These are phyloP conservation scores for Petunia hybrid DNA, from an alignment of 305 asterid species.

Conservation along the genomic window DNA sequence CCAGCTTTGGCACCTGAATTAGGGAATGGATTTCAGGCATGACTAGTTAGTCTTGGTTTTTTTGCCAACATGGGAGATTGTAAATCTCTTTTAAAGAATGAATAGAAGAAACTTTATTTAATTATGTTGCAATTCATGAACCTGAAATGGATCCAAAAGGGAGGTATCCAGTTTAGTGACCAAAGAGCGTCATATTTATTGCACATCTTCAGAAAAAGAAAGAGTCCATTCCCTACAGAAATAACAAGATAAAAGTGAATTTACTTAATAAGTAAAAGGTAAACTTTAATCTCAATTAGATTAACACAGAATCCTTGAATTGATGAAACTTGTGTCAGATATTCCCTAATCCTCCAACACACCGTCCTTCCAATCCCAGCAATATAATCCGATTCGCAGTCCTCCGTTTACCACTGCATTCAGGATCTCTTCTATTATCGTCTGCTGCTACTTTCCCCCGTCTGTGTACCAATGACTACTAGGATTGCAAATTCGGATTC, in stretches of 20 bases:
- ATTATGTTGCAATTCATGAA: conserved; percentile 11
- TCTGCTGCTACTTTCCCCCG: neutral
- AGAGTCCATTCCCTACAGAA: neutral
- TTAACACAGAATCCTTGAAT: neutral
- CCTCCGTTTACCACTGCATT: neutral
- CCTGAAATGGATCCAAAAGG: neutral
- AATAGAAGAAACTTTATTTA: neutral
- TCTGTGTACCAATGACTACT: neutral
- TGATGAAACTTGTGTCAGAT: conserved; percentile 6
- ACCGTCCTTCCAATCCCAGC: neutral
- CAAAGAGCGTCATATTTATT: neutral
- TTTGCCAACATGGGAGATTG: neutral
- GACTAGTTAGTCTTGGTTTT: neutral
- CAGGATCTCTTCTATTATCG: neutral
- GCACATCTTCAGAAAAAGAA: too few species aligned
- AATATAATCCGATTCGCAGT: neutral
- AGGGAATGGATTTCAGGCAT: neutral
- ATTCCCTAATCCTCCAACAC: neutral
- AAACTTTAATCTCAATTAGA: neutral
- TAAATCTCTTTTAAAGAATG: neutral
- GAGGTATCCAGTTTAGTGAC: conserved; percentile 1
- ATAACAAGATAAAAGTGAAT: neutral
- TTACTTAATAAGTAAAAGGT: neutral
- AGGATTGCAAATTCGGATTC: neutral
- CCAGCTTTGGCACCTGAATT: conserved; percentile 1